Conservation (phyloP, 2,329 filamentous ascomycete species). For the Colletotrichum sp. region DNA sequence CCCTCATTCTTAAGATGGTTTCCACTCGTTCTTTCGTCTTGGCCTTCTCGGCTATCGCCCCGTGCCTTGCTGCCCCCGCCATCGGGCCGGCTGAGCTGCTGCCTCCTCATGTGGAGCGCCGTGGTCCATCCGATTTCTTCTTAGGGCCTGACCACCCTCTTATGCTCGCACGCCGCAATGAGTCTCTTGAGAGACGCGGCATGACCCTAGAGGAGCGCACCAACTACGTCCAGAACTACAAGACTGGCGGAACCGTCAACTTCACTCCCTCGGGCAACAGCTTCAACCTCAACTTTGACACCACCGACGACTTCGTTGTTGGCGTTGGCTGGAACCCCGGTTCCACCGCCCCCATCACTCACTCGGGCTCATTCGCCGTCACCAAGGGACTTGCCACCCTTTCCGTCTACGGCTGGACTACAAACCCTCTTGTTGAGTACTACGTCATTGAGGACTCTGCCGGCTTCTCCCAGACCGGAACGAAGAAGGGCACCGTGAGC, state of each 20-base stretch:
- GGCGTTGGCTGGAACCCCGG: slow-evolving; percentile 20
- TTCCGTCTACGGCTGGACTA: slow-evolving; percentile 61
- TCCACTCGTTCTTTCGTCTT: not conserved
- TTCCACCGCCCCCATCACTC: not conserved
- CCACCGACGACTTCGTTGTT: slow-evolving; percentile 22
- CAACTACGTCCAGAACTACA: slow-evolving; percentile 23
- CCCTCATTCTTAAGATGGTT: not conserved
- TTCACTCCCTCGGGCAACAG: slow-evolving; percentile 16
- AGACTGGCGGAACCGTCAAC: slow-evolving; percentile 21
- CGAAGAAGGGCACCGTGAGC: slow-evolving; percentile 32
- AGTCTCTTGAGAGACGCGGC: not conserved
- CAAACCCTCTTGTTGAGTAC: slow-evolving; percentile 60
- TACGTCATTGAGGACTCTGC: slow-evolving; percentile 55
- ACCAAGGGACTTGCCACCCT: not conserved
- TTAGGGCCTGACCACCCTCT: not conserved
- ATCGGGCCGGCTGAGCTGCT: not conserved
- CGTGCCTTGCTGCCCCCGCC: not conserved
- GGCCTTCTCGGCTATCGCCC: slow-evolving; percentile 29
- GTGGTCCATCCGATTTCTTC: not conserved
- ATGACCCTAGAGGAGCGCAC: not conserved
- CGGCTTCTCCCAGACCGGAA: slow-evolving; percentile 25
- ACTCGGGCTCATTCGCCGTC: not conserved
- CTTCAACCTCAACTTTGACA: slow-evolving; percentile 21
- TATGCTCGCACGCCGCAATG: not conserved
- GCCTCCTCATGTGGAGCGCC: not conserved